phyloP scores from a whole-genome alignment of 2,329 filamentous ascomycete species.

The Penicillium sp. region DNA sequence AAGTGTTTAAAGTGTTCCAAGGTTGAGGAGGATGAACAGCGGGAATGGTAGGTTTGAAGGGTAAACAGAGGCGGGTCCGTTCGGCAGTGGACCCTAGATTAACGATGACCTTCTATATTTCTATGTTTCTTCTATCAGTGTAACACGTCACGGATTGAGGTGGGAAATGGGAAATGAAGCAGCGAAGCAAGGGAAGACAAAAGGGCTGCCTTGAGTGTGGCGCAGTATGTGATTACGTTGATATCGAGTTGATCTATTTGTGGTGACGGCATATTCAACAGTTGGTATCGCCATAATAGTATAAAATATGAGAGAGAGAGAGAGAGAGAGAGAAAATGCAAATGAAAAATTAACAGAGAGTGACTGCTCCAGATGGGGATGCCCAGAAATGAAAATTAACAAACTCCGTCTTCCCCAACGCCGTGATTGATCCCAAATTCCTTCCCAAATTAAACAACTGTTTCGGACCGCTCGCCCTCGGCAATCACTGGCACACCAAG shows the following conservation, averaged over 20 bases:
- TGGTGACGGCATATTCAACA: slow-evolving; percentile 16
- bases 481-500: slow-evolving; percentile 80
- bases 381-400: slow-evolving; percentile 13
- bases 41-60: not conserved
- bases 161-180: slow-evolving; percentile 1
- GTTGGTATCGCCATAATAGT: slow-evolving; percentile 25
- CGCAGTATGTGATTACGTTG: slow-evolving; percentile 17
- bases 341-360: slow-evolving; percentile 8
- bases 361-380: slow-evolving; percentile 16
- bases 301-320: too few relatives aligned
- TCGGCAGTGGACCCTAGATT: slow-evolving; percentile 14
- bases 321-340: not conserved
- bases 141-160: slow-evolving; percentile 2
- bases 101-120: not conserved
- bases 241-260: slow-evolving; percentile 9
- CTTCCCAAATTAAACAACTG: slow-evolving; percentile 56
- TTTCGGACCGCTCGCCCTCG: slow-evolving; percentile 73
- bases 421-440: slow-evolving; percentile 11
- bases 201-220: slow-evolving; percentile 21
- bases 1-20: not conserved
- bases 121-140: not conserved
- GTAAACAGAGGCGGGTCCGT: slow-evolving; percentile 19
- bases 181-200: slow-evolving; percentile 15
- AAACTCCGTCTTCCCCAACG: slow-evolving; percentile 14
- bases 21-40: not conserved